phyloP scores from a whole-genome alignment of 345 rosid species.

The Gossypium stocksii region DNA sequence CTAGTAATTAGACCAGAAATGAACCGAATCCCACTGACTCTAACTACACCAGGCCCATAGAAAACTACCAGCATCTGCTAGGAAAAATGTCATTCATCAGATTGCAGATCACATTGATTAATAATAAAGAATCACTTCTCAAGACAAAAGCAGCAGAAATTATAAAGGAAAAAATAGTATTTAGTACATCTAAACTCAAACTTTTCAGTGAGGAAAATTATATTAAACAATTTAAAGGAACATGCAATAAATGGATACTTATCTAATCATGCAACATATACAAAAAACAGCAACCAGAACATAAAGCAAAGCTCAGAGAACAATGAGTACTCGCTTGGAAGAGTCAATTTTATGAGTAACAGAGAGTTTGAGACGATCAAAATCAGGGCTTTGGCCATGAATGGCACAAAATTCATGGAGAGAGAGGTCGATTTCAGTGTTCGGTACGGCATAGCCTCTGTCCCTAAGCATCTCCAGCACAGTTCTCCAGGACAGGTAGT shows the following conservation, averaged over 20 bases:
- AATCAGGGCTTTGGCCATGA: conserved; percentile 52
- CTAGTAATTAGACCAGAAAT: conserved; percentile 54
- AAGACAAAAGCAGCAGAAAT: not conserved
- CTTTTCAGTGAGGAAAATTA: not conserved
- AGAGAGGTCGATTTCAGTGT: conserved; percentile 60
- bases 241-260: not conserved
- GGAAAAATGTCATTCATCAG: not conserved
- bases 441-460: conserved; percentile 63
- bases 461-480: conserved; percentile 79
- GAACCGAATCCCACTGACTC: conserved; percentile 55
- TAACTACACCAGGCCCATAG: conserved; percentile 57
- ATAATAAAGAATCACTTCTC: conserved; percentile 3
- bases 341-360: conserved; percentile 47
- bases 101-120: not conserved
- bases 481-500: conserved; percentile 63
- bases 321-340: conserved; percentile 48
- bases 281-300: not conserved
- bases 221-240: not conserved
- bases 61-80: conserved; percentile 68
- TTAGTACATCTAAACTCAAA: conserved; percentile 6
- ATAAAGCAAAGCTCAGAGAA: conserved; percentile 21
- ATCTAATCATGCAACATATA: not conserved
- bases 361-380: conserved; percentile 59
- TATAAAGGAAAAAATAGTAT: not conserved
- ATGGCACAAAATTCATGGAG: conserved; percentile 56